Conservation (phyloP, 306 rosid species). For the Delonix regia region DNA sequence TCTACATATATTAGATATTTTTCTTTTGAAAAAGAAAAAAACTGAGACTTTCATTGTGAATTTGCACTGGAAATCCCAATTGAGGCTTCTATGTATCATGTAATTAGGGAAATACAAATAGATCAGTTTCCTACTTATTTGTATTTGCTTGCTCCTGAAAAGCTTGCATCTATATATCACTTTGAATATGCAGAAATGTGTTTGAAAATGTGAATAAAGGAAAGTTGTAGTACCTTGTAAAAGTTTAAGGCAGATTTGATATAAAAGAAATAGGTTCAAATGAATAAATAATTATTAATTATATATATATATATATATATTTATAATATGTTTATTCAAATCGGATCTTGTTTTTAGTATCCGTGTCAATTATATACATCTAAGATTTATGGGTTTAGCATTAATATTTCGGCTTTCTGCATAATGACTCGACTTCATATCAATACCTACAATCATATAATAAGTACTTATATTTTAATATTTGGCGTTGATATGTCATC, state of each 20-base stretch:
- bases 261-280: too few species aligned
- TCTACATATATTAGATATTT: not conserved
- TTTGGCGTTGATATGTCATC: not conserved
- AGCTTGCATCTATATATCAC: not conserved
- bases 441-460: not conserved
- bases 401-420: too few species aligned
- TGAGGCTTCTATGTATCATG: not conserved
- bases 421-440: not conserved
- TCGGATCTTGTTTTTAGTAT: too few species aligned
- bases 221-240: not conserved
- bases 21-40: not conserved
- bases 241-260: not conserved
- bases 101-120: slow-evolving; percentile 1
- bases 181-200: slow-evolving; percentile 1
- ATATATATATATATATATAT: too few species aligned
- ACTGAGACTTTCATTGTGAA: slow-evolving; percentile 13
- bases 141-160: not conserved
- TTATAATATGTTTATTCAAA: too few species aligned
- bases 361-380: not conserved
- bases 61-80: not conserved
- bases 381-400: not conserved
- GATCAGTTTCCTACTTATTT: not conserved
- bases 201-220: not conserved
- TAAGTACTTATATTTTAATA: not conserved
- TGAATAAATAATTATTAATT: too few species aligned